phyloP scores from a whole-genome alignment of 176 grass and related monocot genomes.

The Hyparrhenia diplandra region DNA sequence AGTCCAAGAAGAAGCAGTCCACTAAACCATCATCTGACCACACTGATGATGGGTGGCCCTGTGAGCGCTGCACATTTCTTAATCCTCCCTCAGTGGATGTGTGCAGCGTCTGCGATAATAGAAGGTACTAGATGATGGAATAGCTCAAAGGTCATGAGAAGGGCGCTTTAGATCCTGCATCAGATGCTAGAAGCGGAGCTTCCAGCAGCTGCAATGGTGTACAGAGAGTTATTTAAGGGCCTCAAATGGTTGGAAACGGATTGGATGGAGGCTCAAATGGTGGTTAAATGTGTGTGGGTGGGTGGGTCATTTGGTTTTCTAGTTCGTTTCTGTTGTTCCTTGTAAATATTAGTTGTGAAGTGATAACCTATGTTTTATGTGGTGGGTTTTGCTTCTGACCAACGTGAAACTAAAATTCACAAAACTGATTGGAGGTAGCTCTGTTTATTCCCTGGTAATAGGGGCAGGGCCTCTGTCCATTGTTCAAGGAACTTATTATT shows the following conservation, averaged over 20 bases:
- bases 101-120: slow-evolving; percentile 31
- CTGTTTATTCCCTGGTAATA: background rate
- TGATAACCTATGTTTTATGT: slow-evolving; percentile 3
- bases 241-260: background rate
- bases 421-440: background rate
- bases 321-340: slow-evolving; percentile 2
- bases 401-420: background rate
- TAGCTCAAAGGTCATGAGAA: background rate
- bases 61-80: slow-evolving; percentile 58
- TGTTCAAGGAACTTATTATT: background rate
- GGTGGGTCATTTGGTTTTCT: background rate
- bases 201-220: slow-evolving; percentile 19
- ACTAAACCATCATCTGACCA: slow-evolving; percentile 26
- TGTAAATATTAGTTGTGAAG: slow-evolving; percentile 41
- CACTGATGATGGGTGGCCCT: slow-evolving; percentile 47
- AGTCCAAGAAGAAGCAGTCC: slow-evolving; percentile 55
- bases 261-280: background rate
- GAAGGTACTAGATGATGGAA: slow-evolving; percentile 26
- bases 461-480: background rate
- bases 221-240: background rate
- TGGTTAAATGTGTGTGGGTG: background rate
- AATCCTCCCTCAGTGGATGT: slow-evolving; percentile 34
- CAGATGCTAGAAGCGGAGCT: background rate
- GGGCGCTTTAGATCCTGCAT: background rate
- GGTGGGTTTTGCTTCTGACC: background rate